Base-by-base conservation (phyloP, 2,329 filamentous ascomycete species). In the Xylaria sp. region DNA sequence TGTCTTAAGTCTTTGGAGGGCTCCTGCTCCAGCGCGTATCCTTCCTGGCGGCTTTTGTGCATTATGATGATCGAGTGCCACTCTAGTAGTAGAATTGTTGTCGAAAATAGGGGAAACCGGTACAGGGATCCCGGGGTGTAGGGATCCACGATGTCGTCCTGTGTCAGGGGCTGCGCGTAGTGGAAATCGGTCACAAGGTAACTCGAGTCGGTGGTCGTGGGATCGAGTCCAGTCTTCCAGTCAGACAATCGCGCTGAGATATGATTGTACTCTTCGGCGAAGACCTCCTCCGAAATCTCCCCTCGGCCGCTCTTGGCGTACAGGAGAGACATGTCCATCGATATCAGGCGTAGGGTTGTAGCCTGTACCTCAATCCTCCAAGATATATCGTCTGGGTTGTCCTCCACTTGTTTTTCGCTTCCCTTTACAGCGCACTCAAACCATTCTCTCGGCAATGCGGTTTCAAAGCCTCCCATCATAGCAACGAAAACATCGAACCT, bases 401-500 rank as follows among this genome's bases (percentile, higher is more conserved):
- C 81, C 12, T 83, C 79, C 1, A 85, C 83, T 74, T 91, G 89
- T 24, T 86, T 81, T 45, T 84, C 81, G 75, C 90, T 92, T 76
- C 88, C 91, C 2, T 89, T 83, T 51, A 90, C 84, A 64, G 88
- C 86, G 7, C 85, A 82, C 1, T 85, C 83, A 75, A 95, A 94
- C 94, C 94, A 98, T 68, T 93, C 90, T 55, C 89, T 87, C 6
- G 90, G 86, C 14, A 98, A 83, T 1, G 90, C 87, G 0, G 92
- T 90, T 72, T 90, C 89, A 72, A 92, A 92, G 1, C 92, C 92
- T 27, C 92, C 92, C 85, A 97, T 90, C 69, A 98, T 87, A 1
- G 92, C 92, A 5, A 93, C 90, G 65, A 94, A 92, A 9, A 94
- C 85, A 78, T 98, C 96, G 76, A 97, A 97, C 42, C 94, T 90